Conservation (phyloP, 192 early-diverging fungal genomes). For the Umbelopsis vinacea region DNA sequence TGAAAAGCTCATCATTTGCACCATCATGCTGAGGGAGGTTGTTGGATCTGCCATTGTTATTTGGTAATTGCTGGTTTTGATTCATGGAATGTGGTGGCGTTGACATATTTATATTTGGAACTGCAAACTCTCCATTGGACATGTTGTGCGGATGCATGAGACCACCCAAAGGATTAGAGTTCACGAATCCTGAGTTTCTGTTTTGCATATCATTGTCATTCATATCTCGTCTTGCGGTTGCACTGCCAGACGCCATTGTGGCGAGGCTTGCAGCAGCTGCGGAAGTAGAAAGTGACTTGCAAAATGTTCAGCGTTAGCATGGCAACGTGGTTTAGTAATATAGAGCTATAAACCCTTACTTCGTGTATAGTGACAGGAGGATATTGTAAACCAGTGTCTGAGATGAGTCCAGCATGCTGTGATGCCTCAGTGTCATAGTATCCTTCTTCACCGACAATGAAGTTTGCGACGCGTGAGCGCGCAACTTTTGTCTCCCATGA, state of each 20-base stretch:
- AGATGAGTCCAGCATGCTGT: constrained; percentile 23
- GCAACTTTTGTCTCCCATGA: constrained; percentile 60
- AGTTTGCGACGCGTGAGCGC: constrained; percentile 49
- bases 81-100: not conserved
- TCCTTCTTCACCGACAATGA: constrained; percentile 39
- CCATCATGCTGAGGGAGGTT: constrained; percentile 67
- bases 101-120: constrained; percentile 15
- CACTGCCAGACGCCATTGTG: constrained; percentile 26
- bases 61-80: constrained; percentile 30
- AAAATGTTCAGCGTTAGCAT: not conserved
- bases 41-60: constrained; percentile 25
- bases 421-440: constrained; percentile 38
- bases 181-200: not conserved
- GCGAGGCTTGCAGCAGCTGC: constrained; percentile 37
- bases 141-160: not conserved
- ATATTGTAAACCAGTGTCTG: constrained; percentile 14
- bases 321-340: not conserved
- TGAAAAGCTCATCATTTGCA: constrained; percentile 43
- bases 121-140: constrained; percentile 9
- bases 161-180: not conserved
- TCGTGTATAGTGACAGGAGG: constrained; percentile 18
- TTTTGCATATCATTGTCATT: constrained; percentile 13
- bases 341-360: not conserved
- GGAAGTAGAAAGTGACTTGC: constrained; percentile 16
- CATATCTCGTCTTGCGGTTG: constrained; percentile 11